Conservation (phyloP, 768 basidiomycete genomes). For the Daedaleopsis sinensis region DNA sequence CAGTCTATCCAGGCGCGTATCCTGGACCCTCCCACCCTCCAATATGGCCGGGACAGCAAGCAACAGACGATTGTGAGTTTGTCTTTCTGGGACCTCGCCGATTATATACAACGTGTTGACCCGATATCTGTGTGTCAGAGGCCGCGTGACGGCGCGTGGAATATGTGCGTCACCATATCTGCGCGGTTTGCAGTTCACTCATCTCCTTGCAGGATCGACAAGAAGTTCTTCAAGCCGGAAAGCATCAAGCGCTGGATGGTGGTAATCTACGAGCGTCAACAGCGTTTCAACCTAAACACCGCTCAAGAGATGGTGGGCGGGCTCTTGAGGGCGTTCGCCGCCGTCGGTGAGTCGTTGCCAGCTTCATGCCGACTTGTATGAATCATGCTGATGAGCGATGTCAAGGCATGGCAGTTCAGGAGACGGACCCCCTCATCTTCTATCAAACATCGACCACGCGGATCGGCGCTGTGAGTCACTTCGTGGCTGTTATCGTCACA, state of each 20-base stretch:
- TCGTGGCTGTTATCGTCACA: background rate
- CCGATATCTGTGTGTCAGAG: constrained; percentile 36
- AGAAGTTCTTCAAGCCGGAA: constrained; percentile 63
- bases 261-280: constrained; percentile 64
- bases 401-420: constrained; percentile 60
- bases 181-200: background rate
- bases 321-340: constrained; percentile 48
- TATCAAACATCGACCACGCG: constrained; percentile 63
- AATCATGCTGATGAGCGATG: background rate
- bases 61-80: constrained; percentile 59
- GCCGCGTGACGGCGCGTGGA: constrained; percentile 76
- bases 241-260: constrained; percentile 62
- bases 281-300: constrained; percentile 53
- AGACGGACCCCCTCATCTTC: constrained; percentile 45
- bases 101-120: background rate
- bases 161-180: constrained; percentile 52
- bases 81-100: constrained; percentile 12
- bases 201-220: constrained; percentile 59
- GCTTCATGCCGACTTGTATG: background rate
- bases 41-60: constrained; percentile 61
- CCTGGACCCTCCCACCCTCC: constrained; percentile 63
- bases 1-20: constrained; percentile 64
- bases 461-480: constrained; percentile 45
- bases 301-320: constrained; percentile 59
- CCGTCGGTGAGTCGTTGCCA: constrained; percentile 55